Conservation (phyloP, 75 land plant genomes). For the Isoetes taiwanensis region DNA sequence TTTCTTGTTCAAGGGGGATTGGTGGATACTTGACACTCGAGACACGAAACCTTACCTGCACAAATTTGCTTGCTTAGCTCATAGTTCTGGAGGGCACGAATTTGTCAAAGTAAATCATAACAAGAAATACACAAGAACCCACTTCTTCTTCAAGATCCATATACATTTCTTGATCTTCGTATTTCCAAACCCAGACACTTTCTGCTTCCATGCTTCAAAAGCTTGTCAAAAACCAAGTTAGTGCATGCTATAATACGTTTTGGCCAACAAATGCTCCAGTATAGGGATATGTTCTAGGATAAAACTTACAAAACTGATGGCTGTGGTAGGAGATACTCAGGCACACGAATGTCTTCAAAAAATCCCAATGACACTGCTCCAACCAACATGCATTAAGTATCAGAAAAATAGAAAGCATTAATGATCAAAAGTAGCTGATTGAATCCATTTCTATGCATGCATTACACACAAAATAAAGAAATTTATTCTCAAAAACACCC, state of each 20-base stretch:
- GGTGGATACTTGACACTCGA: conserved; percentile 57
- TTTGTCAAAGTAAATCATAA: no score
- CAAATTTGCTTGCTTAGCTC: not conserved
- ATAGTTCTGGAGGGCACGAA: no score
- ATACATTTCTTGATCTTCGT: conserved; percentile 25
- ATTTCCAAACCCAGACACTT: conserved; percentile 64
- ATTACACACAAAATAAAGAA: no score
- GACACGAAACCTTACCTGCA: conserved; percentile 73
- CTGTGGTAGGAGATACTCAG: conserved; percentile 36
- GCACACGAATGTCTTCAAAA: conserved; percentile 61
- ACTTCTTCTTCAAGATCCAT: conserved; percentile 74
- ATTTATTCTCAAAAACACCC: no score
- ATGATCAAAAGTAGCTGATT: no score
- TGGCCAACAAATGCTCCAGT: no score
- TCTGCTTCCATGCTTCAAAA: no score
- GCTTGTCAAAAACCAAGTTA: no score
- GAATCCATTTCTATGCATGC: no score
- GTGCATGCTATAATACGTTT: no score
- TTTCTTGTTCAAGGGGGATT: conserved; percentile 58
- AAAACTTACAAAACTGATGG: conserved; percentile 35
- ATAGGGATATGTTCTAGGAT: no score
- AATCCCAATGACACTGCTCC: conserved; percentile 61
- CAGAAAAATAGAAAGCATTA: not conserved
- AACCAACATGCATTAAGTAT: not conserved
- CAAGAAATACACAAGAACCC: not conserved